phyloP scores from a whole-genome alignment of 805 yeast genomes.

The Candida krabiensis region DNA sequence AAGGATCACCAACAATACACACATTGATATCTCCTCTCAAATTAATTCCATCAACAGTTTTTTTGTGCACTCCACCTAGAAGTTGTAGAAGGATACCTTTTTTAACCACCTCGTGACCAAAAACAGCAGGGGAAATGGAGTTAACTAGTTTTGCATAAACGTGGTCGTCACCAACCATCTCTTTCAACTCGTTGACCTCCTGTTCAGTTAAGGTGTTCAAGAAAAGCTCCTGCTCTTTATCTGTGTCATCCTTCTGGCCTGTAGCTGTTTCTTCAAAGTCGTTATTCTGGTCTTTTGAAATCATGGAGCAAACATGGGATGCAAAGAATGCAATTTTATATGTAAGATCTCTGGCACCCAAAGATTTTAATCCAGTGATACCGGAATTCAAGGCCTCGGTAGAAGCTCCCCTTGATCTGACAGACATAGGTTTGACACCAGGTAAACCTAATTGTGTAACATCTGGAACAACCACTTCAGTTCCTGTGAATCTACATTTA shows the following conservation, averaged over 20 bases:
- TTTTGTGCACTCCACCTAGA: slow-evolving; percentile 93
- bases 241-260: slow-evolving; percentile 41
- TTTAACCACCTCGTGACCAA: slow-evolving; percentile 92
- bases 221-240: slow-evolving; percentile 77
- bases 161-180: slow-evolving; percentile 87
- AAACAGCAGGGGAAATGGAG: slow-evolving; percentile 94
- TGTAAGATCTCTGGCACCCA: slow-evolving; percentile 94
- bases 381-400: slow-evolving; percentile 76
- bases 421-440: slow-evolving; percentile 85
- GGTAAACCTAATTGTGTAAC: slow-evolving; percentile 92
- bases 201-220: slow-evolving; percentile 74
- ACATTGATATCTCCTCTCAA: slow-evolving; percentile 95
- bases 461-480: slow-evolving; percentile 93
- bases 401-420: slow-evolving; percentile 57
- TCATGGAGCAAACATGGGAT: slow-evolving; percentile 76
- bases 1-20: slow-evolving; percentile 97
- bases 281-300: slow-evolving; percentile 36
- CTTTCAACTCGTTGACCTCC: slow-evolving; percentile 81
- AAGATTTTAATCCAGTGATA: slow-evolving; percentile 80
- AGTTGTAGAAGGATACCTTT: slow-evolving; percentile 88
- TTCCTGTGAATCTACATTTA: slow-evolving; percentile 89
- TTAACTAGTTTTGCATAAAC: slow-evolving; percentile 80
- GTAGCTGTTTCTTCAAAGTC: slow-evolving; percentile 15
- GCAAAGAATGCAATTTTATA: slow-evolving; percentile 90
- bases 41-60: slow-evolving; percentile 90